Percentiles rank a stretch among this genome's conserved stretches.
These are phyloP conservation scores for Geranium brycei DNA, from an alignment of 345 rosid species.

Conservation along the genomic window DNA sequence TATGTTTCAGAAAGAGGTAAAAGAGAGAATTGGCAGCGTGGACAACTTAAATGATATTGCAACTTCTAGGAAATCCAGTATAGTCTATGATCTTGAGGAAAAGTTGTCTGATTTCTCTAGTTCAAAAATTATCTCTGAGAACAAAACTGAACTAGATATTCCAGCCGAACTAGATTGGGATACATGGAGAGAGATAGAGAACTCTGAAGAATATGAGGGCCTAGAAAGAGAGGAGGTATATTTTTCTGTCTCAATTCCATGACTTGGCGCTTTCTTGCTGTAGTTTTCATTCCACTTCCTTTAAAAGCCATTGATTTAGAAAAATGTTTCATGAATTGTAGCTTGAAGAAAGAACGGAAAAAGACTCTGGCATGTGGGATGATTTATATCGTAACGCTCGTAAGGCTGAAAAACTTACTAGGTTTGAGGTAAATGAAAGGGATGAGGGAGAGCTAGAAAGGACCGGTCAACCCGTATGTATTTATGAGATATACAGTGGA, in stretches of 20 bases:
- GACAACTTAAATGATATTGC: constrained; percentile 14
- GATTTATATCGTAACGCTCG: constrained; percentile 85
- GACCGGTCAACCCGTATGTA: constrained; percentile 87
- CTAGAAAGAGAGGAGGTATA: constrained; percentile 80
- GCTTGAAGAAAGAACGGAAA: constrained; percentile 85
- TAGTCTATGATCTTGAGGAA: constrained; percentile 54
- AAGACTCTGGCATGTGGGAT: constrained; percentile 58
- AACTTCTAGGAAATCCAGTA: constrained; percentile 26
- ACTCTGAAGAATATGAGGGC: constrained; percentile 58
- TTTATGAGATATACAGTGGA: constrained; percentile 82
- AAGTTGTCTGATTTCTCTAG: constrained; percentile 29
- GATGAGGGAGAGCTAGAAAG: constrained; percentile 99
- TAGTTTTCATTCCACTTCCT: constrained; percentile 1
- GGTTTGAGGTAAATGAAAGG: constrained; percentile 79
- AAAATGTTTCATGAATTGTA: constrained; percentile 25
- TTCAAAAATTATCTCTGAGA: constrained; percentile 26
- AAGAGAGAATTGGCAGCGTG: constrained; percentile 20
- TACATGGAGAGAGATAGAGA: constrained; percentile 48
- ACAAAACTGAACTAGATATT: constrained; percentile 35
- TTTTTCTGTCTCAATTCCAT: constrained; percentile 2
- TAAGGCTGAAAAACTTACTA: constrained; percentile 63
- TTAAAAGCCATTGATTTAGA: constrained; percentile 12
- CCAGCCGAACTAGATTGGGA: constrained; percentile 63
- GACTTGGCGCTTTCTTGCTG: background rate
- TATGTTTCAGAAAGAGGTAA: constrained; percentile 34